Evolutionary conservation across 352 stramenopile species (phyloP).

Genomic region (Globisporangium canariense): DNA sequence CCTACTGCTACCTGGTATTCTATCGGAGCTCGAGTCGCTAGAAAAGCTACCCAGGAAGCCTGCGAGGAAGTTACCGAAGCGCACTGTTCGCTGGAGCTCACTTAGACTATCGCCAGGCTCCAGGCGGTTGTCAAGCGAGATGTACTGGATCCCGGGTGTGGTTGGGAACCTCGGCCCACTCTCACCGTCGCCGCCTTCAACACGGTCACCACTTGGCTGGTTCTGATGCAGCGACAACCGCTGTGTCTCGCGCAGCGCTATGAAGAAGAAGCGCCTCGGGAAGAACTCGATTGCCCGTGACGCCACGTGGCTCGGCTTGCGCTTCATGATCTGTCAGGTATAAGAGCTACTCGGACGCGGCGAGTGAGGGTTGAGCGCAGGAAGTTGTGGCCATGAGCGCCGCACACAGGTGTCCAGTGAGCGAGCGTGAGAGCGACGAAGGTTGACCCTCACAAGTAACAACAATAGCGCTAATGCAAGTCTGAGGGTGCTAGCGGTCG

Average conservation of each 20-base stretch:
- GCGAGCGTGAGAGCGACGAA: neutral
- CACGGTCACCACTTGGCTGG: neutral
- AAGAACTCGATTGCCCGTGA: conserved; percentile 58
- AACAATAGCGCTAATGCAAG: neutral
- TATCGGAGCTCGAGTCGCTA: neutral
- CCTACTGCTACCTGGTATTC: neutral
- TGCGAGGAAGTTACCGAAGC: conserved; percentile 53
- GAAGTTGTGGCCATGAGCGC: conserved; percentile 6
- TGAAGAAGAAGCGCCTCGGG: conserved; percentile 46
- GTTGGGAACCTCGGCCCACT: conserved; percentile 20
- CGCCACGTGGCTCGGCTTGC: conserved; percentile 25
- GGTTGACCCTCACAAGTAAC: too few species aligned
- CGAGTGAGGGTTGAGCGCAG: neutral
- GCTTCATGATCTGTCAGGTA: conserved; percentile 38
- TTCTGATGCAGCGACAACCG: conserved; percentile 14
- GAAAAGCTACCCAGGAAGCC: conserved; percentile 13
- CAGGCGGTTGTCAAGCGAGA: conserved; percentile 43
- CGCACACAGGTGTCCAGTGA: neutral
- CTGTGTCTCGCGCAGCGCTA: conserved; percentile 38
- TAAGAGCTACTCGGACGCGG: neutral
- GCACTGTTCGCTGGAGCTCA: conserved; percentile 34
- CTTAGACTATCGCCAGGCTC: neutral
- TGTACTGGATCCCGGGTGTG: conserved; percentile 36
- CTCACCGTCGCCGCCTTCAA: neutral
- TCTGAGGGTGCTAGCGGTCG: neutral